phyloP scores from a whole-genome alignment of 139 green algal genomes.

The Chlamydomonas schloesseri region DNA sequence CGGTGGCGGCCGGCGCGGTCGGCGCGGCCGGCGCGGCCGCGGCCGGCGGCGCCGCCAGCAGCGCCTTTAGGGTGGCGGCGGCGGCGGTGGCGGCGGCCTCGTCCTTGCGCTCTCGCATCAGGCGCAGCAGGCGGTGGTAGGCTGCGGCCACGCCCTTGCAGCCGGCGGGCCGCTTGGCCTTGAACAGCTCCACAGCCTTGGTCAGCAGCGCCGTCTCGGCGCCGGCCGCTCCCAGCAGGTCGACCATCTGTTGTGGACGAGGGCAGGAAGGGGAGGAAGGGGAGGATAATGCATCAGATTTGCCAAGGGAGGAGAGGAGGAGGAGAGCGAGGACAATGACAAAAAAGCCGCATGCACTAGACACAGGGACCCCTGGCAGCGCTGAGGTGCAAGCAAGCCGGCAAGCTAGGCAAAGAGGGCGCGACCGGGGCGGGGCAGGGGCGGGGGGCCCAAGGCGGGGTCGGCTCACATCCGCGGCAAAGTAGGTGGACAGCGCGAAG shows the following conservation, averaged over 20 bases:
- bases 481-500: conserved; percentile 38
- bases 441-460: no score
- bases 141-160: conserved; percentile 27
- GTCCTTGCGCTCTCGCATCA: conserved; percentile 17
- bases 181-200: conserved; percentile 10
- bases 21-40: not conserved
- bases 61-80: not conserved
- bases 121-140: conserved; percentile 13
- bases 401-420: no score
- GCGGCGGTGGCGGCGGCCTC: conserved; percentile 2
- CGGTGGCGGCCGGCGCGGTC: not conserved
- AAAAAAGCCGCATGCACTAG: not conserved
- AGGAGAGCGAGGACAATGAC: not conserved
- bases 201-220: conserved; percentile 5
- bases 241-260: not conserved
- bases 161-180: not conserved
- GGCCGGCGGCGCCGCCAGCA: conserved; percentile 1
- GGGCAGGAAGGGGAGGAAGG: not conserved
- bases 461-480: conserved; percentile 13
- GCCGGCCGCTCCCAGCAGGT: not conserved
- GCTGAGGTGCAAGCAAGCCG: no score
- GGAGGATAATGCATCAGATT: not conserved
- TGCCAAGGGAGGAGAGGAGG: not conserved
- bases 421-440: no score
- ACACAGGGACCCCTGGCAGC: not conserved